Evolutionary conservation across 441 rosid genomes (phyloP).

Genomic region (Bruguiera hainesii): DNA sequence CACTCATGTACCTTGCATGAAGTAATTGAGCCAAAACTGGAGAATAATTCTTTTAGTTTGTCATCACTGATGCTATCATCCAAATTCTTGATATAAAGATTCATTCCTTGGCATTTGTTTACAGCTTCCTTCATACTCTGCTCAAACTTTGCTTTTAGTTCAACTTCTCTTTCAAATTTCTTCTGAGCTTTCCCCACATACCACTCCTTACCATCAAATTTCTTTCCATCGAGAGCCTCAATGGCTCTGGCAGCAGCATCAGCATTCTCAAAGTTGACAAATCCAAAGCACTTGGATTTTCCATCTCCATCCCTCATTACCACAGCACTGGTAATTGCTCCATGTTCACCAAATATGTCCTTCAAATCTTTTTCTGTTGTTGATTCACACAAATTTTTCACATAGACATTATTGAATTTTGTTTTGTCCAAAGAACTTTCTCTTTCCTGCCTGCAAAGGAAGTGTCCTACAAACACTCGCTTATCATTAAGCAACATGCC

Average conservation of each 20-base stretch:
- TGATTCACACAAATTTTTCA: constrained; percentile 72
- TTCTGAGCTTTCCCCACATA: constrained; percentile 66
- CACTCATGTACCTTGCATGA: constrained; percentile 59
- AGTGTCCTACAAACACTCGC: constrained; percentile 86
- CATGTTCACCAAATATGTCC: constrained; percentile 64
- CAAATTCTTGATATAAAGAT: constrained; percentile 56
- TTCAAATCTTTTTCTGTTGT: constrained; percentile 67
- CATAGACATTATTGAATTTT: constrained; percentile 72
- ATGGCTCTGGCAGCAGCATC: constrained; percentile 71
- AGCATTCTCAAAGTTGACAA: constrained; percentile 63
- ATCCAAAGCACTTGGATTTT: constrained; percentile 67
- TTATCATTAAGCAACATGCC: constrained; percentile 88
- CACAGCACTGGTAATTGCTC: constrained; percentile 57
- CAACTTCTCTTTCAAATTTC: constrained; percentile 65
- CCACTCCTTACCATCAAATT: constrained; percentile 62
- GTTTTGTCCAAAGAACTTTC: constrained; percentile 40
- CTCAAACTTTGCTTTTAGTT: constrained; percentile 56
- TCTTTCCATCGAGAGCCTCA: constrained; percentile 58
- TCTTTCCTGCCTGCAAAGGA: constrained; percentile 80
- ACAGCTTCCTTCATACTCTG: constrained; percentile 61
- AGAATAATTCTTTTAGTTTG: constrained; percentile 61
- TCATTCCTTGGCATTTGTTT: constrained; percentile 46
- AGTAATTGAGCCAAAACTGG: constrained; percentile 59
- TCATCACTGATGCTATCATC: constrained; percentile 66
- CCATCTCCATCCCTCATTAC: constrained; percentile 65